Conservation (phyloP, 106 monocot species). For the Dendrobium catenatum region DNA sequence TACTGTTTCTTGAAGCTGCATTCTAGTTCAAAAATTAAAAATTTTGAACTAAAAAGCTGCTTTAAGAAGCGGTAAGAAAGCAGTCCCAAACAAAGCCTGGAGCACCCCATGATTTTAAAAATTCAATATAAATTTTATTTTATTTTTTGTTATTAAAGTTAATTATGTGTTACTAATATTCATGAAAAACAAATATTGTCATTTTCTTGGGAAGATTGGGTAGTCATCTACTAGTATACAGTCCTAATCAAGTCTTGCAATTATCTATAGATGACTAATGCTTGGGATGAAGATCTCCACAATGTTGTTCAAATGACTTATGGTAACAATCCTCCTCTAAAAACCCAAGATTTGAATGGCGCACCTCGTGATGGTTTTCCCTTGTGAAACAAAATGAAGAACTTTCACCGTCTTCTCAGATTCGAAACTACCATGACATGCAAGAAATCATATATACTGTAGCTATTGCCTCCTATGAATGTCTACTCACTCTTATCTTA, state of each 20-base stretch:
- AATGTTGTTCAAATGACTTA: constrained; percentile 49
- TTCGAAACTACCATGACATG: background rate
- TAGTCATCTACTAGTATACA: background rate
- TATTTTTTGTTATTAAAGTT: background rate
- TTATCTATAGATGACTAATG: constrained; percentile 29
- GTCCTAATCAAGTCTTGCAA: background rate
- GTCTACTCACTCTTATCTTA: background rate
- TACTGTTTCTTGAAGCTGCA: no score
- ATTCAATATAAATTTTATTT: no score
- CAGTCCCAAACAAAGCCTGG: no score
- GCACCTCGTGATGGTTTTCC: constrained; percentile 29
- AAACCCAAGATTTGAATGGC: constrained; percentile 31
- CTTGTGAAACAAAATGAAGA: constrained; percentile 13
- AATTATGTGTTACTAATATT: background rate
- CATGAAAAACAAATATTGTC: background rate
- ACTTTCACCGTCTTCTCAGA: background rate
- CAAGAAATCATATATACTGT: no score
- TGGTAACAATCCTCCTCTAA: constrained; percentile 25
- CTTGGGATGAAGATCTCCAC: constrained; percentile 50
- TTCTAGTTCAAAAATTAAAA: no score
- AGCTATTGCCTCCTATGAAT: background rate
- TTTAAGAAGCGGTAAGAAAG: no score
- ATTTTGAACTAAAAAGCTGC: no score
- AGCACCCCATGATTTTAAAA: no score
- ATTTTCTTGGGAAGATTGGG: background rate